Evolutionary conservation across 768 basidiomycete genomes (phyloP).

Genomic region (Fomitopsis serialis): DNA sequence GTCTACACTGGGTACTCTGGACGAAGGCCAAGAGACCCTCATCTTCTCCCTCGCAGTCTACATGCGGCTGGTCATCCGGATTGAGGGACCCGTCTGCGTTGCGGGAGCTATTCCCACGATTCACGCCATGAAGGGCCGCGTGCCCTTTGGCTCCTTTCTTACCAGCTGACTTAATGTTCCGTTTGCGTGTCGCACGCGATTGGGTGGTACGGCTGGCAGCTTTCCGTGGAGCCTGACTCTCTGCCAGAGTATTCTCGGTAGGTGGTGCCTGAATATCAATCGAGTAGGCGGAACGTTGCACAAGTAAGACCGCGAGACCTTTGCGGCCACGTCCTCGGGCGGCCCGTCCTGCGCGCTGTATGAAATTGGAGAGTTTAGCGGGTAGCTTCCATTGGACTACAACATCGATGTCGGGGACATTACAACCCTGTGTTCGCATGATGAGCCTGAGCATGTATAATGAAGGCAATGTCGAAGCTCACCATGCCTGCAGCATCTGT

Average conservation of each 20-base stretch:
- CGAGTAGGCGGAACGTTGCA: constrained; percentile 5
- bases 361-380: constrained; percentile 20
- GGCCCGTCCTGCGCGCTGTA: constrained; percentile 30
- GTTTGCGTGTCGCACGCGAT: too few species aligned
- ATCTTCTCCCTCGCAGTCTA: constrained; percentile 1
- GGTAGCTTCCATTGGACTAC: constrained; percentile 36
- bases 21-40: constrained; percentile 5
- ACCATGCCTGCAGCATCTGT: constrained; percentile 36
- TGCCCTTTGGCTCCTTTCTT: neutral
- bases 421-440: constrained; percentile 10
- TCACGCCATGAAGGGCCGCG: neutral
- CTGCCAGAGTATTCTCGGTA: neutral
- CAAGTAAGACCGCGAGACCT: constrained; percentile 5
- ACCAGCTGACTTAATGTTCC: too few species aligned
- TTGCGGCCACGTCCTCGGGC: constrained; percentile 13
- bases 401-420: constrained; percentile 26
- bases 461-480: neutral
- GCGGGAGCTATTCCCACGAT: neutral
- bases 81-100: too few species aligned
- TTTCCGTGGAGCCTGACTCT: too few species aligned
- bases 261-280: neutral
- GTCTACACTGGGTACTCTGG: constrained; percentile 16
- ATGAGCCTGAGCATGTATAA: too few species aligned
- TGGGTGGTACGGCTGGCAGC: too few species aligned
- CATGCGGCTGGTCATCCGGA: neutral